Percentiles rank a stretch among this genome's conserved stretches.
These are phyloP conservation scores for Sarocladiaceae sp. DNA, from an alignment of 2,329 filamentous ascomycete species.

Conservation along the genomic window DNA sequence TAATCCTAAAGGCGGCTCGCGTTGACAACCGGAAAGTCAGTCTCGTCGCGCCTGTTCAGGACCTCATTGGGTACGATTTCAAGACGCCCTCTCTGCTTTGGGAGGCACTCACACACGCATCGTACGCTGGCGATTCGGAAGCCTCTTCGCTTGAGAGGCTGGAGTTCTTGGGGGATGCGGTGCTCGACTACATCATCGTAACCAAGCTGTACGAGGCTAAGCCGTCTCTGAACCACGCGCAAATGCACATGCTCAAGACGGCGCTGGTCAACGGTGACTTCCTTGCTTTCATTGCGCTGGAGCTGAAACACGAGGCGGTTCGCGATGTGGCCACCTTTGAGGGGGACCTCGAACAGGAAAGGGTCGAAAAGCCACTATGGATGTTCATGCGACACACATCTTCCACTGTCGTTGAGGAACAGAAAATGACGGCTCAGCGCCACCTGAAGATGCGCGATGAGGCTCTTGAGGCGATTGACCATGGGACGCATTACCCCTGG, in stretches of 20 bases:
- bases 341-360: constrained; percentile 14
- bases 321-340: constrained; percentile 15
- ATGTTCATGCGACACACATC: constrained; percentile 60
- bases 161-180: constrained; percentile 81
- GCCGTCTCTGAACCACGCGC: constrained; percentile 36
- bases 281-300: constrained; percentile 69
- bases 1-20: constrained; percentile 33
- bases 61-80: constrained; percentile 67
- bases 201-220: constrained; percentile 45
- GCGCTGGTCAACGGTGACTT: constrained; percentile 76
- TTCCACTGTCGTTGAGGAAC: constrained; percentile 37
- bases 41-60: constrained; percentile 48
- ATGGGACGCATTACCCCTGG: constrained; percentile 66
- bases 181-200: constrained; percentile 74
- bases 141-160: constrained; percentile 57
- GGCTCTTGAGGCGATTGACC: constrained; percentile 44
- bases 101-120: constrained; percentile 77
- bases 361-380: constrained; percentile 48
- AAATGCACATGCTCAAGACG: constrained; percentile 73
- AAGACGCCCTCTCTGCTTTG: constrained; percentile 59
- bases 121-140: constrained; percentile 39
- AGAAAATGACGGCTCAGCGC: constrained; percentile 35
- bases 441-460: constrained; percentile 41
- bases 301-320: constrained; percentile 18
- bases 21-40: constrained; percentile 27